Evolutionary conservation across 305 asterid genomes (phyloP), one percentile per base, ranked within the genome.

Genomic region (Rubia tinctorum): DNA sequence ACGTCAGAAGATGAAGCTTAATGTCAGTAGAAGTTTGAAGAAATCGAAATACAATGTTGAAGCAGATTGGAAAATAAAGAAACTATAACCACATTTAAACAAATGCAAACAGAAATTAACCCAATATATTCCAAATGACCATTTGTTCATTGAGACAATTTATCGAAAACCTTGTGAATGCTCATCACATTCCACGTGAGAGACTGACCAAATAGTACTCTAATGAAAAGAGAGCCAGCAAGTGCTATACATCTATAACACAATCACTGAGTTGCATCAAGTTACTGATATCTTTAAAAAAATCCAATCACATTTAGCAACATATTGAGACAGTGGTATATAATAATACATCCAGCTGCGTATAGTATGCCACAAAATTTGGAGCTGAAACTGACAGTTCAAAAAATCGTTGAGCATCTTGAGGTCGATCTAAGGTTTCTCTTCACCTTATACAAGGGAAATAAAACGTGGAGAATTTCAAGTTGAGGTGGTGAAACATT

Each of bases 321-420:
- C 39, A 56, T 71, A 1, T 10, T 20, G 9, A 6, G 22, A 40
- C 15, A 71, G 45, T 11, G 37, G 27, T 14, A 49, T 23, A 1
- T 20, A n/a, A 55, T 18, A 20, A 7, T 20, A 13, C 40, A 30
- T 20, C 22, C 11, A n/a, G 60, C 17, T 20, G 64, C 17, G 43
- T 4, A 40, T 23, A 2, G 64, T 5, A 27, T 12, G 53, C 55
- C 73, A 37, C 49, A 18, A 22, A 34, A 91, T 88, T 89, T 93
- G 79, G 86, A 86, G 82, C 86, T 89, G 85, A 93, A 93, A 18
- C 92, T 88, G 72, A 5, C 96, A 90, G 82, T 87, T 89, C 51
- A 93, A 79, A 23, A 93, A 75, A 44, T 96, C 98, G 85, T 93
- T 96, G 69, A 93, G 90, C 98, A 93, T 93, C 76, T 84, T 72